Base-by-base conservation (phyloP, 768 basidiomycete genomes). In the Lentinula sp. region DNA sequence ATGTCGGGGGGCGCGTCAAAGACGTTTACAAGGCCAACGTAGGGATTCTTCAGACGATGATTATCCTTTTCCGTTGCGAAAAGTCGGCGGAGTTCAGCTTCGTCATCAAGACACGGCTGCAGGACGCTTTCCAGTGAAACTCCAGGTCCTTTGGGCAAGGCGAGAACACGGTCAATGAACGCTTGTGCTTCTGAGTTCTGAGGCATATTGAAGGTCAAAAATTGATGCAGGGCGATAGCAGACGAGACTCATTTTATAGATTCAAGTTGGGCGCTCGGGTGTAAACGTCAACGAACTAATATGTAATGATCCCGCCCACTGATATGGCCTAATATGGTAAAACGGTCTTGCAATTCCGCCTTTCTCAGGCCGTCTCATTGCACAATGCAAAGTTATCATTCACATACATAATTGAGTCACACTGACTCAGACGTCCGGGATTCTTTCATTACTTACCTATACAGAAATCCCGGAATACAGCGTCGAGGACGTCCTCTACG, bases 391-490 rank as follows among this genome's bases (percentile, higher is more conserved):
- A 28, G 28, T 28, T 28, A 28, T 28, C 28, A 28, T 28, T 28
- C 28, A 28, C 28, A 28, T 28, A 28, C 28, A 28, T 28, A 28
- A 28, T 28, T 28, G 23, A 28, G 28, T 28, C 28, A 28, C 28
- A 28, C 28, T 28, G 28, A 28, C 28, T 28, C 28, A 28, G 4
- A 28, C 28, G 28, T 28, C 28, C 3, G 28, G 28, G 28, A 39
- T 48, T 9, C 12, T 18, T 41, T 74, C 66, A 92, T 75, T 28
- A 28, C 28, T 95, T 93, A 41, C 93, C 93, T 56, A 95, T 91
- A 68, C 94, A 96, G 71, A 96, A 96, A 55, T 91, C 88, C 37
- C 80, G 78, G 69, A 96, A 96, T 28, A 96, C 81, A 18, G 83
- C 82, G 61, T 93, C 92, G 20, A 96, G 71, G 7, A 95, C 78